These are phyloP conservation scores for Calonectria multiphialidica DNA, from an alignment of 2,329 filamentous ascomycete species.

Conservation along the genomic window DNA sequence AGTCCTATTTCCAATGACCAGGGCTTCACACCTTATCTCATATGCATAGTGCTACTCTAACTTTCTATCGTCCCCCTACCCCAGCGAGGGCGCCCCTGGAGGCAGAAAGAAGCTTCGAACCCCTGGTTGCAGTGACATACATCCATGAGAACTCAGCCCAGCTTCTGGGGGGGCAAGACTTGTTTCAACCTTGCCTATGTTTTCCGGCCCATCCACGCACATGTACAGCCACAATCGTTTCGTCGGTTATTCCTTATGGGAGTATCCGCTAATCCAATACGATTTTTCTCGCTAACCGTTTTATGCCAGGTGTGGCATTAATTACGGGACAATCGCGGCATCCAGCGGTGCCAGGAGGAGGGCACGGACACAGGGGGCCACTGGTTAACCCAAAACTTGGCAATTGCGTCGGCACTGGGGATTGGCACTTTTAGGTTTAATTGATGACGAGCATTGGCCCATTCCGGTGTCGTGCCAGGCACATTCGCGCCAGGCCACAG, in stretches of 20 bases:
- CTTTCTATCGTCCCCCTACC: background rate
- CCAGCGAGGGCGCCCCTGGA: background rate
- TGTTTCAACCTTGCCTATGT: background rate
- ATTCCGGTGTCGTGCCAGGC: background rate
- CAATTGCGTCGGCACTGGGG: background rate
- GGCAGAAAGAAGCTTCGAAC: background rate
- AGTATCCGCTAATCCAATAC: background rate
- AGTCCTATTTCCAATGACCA: background rate
- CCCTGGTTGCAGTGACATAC: background rate
- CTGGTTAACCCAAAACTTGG: background rate
- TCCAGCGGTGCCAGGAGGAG: background rate
- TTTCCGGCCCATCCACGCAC: background rate
- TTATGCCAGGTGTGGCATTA: background rate
- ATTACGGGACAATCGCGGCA: background rate
- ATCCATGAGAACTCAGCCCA: background rate
- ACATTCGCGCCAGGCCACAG: background rate
- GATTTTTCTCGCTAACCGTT: background rate
- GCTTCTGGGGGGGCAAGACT: background rate
- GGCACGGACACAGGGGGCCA: background rate
- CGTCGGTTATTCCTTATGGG: background rate
- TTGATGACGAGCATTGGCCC: background rate
- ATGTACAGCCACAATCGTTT: background rate
- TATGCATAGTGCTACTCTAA: background rate
- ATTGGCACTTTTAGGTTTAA: background rate
- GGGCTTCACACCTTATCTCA: background rate